Base-by-base conservation (phyloP, 2,329 filamentous ascomycete genomes). In the Alternaria sp. region DNA sequence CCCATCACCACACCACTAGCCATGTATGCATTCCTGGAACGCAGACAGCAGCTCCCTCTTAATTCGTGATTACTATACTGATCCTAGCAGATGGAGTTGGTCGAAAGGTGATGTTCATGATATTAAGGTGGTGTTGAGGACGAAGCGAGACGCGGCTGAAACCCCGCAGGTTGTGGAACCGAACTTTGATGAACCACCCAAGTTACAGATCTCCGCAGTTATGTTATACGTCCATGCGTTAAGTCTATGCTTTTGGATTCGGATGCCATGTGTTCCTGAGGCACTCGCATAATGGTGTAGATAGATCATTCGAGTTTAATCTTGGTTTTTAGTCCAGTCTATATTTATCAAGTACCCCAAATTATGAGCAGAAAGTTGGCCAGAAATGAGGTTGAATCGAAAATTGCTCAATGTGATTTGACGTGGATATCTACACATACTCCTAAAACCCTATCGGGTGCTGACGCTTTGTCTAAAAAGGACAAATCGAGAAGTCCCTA, bases 91-190 rank as follows among this genome's bases (percentile, higher is more conserved):
- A 48, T 11, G 18, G 40, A 8, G 20, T 43, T 16, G 7, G 7
- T 43, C 12, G 12, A 43, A 18, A 16, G 11, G 40, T 25, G 12
- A n/a, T 51, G 53, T 54, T 65, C 51, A 59, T 48, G 54, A 62
- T 59, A 34, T 36, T 20, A 34, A 20, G 38, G 54, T 53, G 57
- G 44, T 59, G 60, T 52, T 62, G 64, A 54, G 10, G 27, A 34
- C 8, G 20, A 53, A 34, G 48, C 64, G 66, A 65, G 66, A 70
- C 68, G 52, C 16, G 43, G 11, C 55, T 70, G 68, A 70, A 70
- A 70, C 66, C 55, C 22, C 58, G 49, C 58, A 40, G 38, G 68
- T 50, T 64, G 52, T 62, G 50, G 53, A 50, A 51, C 54, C 54
- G 57, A 63, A 64, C 63, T 41, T 38, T 56, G 38, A 30, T 57